Evolutionary conservation across 1,284 basidiomycete genomes (phyloP), one percentile per base, ranked within the genome.

Genomic region (Trichosporon sp.): DNA sequence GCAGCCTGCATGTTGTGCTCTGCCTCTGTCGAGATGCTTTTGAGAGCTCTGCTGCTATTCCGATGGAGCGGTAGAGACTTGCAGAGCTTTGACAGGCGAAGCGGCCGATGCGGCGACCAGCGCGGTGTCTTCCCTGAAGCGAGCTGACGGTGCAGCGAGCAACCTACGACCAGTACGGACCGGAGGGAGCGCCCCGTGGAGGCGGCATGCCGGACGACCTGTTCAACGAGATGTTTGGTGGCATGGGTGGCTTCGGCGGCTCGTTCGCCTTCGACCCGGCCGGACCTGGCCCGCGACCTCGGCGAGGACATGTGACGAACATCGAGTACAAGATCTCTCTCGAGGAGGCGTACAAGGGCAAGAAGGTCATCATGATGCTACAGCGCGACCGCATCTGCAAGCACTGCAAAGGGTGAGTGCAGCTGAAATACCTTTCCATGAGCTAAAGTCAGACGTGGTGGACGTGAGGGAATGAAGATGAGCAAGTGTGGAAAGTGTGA

Each of bases 321-420:
- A 90, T 97, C 74, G 88, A 90, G 2, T 92, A 96, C 80, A 87
- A 92, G 19, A 93, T 98, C 70, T 91, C 92, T 3, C 87, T 99
- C 43, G 94, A 97, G 81, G 96, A 98, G 81, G 86, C 96, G 35
- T 98, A 94, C 84, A 92, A 91, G 72, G 96, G 96, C 40, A 96
- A 95, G 83, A 89, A 88, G 14, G 91, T 96, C 65, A 92, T 91
- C 79, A 91, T 98, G 86, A 92, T 91, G 77, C 89, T 98, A 85
- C 92, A 96, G 83, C 91, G 93, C 78, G 90, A 95, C 80, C 85
- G 91, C 12, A 85, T 92, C 5, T 98, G 96, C 83, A 86, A 86
- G 26, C 83, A 85, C 5, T 99, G 96, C 83, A 89, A 91, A 81
- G 96, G 95, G 89, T 92, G 40, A 66, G 83, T 65, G 12, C 6